Percentiles rank a stretch among this genome's conserved stretches.
Evolutionary conservation across 2,329 filamentous ascomycete species (phyloP).

Genomic region (Fusarium buxicola): DNA sequence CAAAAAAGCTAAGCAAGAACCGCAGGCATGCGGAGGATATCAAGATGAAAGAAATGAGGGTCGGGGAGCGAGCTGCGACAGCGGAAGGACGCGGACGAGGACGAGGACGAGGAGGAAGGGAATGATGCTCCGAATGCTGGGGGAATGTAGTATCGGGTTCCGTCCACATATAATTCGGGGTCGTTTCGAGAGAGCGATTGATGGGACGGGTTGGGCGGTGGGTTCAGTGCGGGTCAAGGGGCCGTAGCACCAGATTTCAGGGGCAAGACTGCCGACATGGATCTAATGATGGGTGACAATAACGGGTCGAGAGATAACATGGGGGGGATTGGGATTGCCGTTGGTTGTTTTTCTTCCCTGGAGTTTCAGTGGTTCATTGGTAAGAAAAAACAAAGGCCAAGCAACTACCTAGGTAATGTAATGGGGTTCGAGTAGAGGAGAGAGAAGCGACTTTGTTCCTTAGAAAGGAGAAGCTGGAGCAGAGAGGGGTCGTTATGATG

Average conservation of each 20-base stretch:
- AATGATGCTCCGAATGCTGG: slow-evolving; percentile 38
- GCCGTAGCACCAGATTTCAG: slow-evolving; percentile 42
- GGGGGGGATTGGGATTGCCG: not conserved
- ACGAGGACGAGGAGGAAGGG: slow-evolving; percentile 19
- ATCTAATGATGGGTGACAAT: slow-evolving; percentile 13
- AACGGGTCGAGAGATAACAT: not conserved
- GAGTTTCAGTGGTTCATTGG: not conserved
- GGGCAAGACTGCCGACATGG: slow-evolving; percentile 39
- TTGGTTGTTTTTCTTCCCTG: not conserved
- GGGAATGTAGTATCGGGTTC: slow-evolving; percentile 12
- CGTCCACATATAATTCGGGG: slow-evolving; percentile 38
- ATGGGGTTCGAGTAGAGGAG: not conserved
- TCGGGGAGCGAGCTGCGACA: slow-evolving; percentile 17
- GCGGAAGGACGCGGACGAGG: slow-evolving; percentile 5
- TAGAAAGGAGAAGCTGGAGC: no score
- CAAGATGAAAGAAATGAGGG: slow-evolving; percentile 24
- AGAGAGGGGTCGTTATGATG: no score
- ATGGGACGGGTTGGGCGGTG: slow-evolving; percentile 28
- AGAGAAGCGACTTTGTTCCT: not conserved
- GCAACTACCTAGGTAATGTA: not conserved
- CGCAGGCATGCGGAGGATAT: slow-evolving; percentile 10
- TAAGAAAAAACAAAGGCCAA: not conserved
- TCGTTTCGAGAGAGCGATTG: slow-evolving; percentile 28
- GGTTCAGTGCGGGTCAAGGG: slow-evolving; percentile 39
- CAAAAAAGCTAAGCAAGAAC: slow-evolving; percentile 4